Base-by-base conservation (phyloP, 495 filamentous ascomycete genomes). In the Cudoniella acicularis region DNA sequence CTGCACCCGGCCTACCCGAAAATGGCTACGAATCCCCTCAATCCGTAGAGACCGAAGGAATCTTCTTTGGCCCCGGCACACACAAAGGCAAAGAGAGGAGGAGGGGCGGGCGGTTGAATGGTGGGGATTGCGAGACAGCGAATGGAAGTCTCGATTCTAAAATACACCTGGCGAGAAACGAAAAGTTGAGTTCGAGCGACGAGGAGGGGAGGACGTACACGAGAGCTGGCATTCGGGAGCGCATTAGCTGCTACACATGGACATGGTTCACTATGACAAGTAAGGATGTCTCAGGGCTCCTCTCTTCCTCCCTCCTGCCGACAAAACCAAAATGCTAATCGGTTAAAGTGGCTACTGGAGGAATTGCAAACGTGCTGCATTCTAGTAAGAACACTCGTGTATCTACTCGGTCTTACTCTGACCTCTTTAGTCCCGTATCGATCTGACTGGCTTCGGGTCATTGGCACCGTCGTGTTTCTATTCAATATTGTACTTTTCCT, bases 331-430 rank as follows among this genome's bases (percentile, higher is more conserved):
- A n/a, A n/a, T n/a, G n/a, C n/a, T n/a, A n/a, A n/a, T n/a, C n/a
- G n/a, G n/a, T n/a, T n/a, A n/a, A n/a, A n/a, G n/a, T 92, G 89
- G 90, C 90, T 2, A 94, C 91, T 0, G 91, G 90, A 11, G 91
- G 91, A 0, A 75, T 96, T 59, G 86, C 90, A 9, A 94, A 92
- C 73, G 87, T 91, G 10, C 67, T 94, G 52, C 79, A 87, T 65
- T 76, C 79, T 21, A 79, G 88, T 90, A 79, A 62, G 72, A 70
- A 13, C 43, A 9, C 46, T 17, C 10, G 27, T 50, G 52, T 25
- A 43, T 20, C 52, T 59, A 16, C 41, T 47, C 49, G 45, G 41
- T 11, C 45, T 42, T 59, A 20, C 17, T 50, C 56, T 61, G 23
- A 60, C 49, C 6, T 21, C 18, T 22, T 24, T 23, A 66, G 64